These are phyloP conservation scores for Plectosphaerella plurivora DNA, from an alignment of 2,329 filamentous ascomycete genomes.

Conservation along the genomic window DNA sequence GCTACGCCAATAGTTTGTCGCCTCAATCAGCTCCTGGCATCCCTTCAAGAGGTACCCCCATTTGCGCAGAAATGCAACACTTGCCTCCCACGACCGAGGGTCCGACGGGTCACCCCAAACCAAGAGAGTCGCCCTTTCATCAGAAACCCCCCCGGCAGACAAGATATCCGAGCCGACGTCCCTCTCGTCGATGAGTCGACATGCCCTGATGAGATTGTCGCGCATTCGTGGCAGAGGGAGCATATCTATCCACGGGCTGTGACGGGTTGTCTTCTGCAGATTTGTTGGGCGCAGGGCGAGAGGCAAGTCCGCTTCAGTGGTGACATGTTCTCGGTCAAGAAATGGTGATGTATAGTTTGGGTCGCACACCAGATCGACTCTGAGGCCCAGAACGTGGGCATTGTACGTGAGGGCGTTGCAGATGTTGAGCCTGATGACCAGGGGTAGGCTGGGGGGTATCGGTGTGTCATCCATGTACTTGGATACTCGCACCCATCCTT, in stretches of 20 bases:
- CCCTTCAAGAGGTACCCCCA: conserved; percentile 35
- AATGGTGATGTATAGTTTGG: conserved; percentile 9
- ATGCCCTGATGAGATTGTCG: conserved; percentile 21
- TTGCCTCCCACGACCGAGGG: conserved; percentile 40
- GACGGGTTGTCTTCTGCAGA: conserved; percentile 19
- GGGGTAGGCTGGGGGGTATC: not conserved
- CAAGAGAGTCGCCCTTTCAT: conserved; percentile 27
- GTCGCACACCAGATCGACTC: conserved; percentile 4
- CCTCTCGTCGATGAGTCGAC: not conserved
- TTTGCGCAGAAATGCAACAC: conserved; percentile 36
- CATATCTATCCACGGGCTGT: conserved; percentile 31
- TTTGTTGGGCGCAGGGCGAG: conserved; percentile 19
- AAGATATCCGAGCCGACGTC: not conserved
- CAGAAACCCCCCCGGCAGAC: not conserved
- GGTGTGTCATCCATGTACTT: not conserved
- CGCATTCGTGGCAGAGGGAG: conserved; percentile 27
- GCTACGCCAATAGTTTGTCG: conserved; percentile 30
- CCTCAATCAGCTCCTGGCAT: conserved; percentile 29
- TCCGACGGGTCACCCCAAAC: conserved; percentile 46
- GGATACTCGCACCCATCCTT: not conserved
- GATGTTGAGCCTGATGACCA: conserved; percentile 7
- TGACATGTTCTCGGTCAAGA: conserved; percentile 3
- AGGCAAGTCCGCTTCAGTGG: not conserved
- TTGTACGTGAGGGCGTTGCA: conserved; percentile 8
- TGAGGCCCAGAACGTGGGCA: conserved; percentile 6